These are phyloP conservation scores for Glycyrrhiza uralensis DNA, from an alignment of 306 rosid genomes.

Conservation along the genomic window DNA sequence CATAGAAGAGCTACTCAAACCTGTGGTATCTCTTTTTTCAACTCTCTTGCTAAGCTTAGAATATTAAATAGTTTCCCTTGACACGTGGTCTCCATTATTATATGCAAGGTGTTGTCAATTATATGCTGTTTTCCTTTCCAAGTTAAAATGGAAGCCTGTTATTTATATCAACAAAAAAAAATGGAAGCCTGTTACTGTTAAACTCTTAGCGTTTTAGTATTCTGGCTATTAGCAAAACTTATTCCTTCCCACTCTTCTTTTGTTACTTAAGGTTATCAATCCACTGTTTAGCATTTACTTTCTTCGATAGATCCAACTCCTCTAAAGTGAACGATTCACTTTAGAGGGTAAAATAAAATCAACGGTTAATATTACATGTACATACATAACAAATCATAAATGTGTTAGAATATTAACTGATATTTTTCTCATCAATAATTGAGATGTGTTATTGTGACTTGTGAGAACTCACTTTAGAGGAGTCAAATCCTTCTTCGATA, in stretches of 20 bases:
- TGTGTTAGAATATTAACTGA: too few species aligned
- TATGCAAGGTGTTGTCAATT: neutral
- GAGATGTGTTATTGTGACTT: too few species aligned
- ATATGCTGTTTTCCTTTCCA: neutral
- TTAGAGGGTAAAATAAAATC: too few species aligned
- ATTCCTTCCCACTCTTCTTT: neutral
- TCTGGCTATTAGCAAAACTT: neutral
- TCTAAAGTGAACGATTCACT: too few species aligned
- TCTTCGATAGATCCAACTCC: too few species aligned
- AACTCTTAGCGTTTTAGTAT: too few species aligned
- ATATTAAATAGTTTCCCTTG: neutral
- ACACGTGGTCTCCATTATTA: neutral
- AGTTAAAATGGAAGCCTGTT: neutral
- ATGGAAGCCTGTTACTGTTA: neutral
- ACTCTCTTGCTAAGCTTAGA: slow-evolving; percentile 6
- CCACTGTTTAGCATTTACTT: neutral
- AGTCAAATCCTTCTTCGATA: too few species aligned
- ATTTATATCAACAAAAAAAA: too few species aligned
- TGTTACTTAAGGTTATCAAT: neutral
- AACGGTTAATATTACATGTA: too few species aligned
- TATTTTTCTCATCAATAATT: too few species aligned
- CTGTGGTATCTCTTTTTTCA: slow-evolving; percentile 52
- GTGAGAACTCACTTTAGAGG: too few species aligned
- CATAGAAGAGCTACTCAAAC: slow-evolving; percentile 86
- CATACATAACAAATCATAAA: too few species aligned